Evolutionary conservation across 2,329 filamentous ascomycete species (phyloP).

Genomic region (Trichoderma atroviride): DNA sequence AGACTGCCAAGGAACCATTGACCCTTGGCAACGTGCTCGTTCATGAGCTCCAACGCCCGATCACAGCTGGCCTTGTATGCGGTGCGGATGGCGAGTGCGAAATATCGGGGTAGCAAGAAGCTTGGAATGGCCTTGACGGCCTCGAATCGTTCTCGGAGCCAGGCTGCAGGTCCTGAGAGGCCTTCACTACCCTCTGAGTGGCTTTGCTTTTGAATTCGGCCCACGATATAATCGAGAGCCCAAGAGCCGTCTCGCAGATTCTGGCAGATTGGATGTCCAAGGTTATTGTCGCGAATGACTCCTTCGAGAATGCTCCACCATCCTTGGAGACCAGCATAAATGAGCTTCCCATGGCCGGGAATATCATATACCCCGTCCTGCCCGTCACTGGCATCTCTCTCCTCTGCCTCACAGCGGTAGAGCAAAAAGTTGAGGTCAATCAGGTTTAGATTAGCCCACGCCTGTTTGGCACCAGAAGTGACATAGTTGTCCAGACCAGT

Average conservation of each 20-base stretch:
- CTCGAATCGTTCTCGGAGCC: conserved; percentile 84
- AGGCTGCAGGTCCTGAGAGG: conserved; percentile 68
- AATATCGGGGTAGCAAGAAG: conserved; percentile 91
- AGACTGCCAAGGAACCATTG: conserved; percentile 89
- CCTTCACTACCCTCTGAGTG: conserved; percentile 62
- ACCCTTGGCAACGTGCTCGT: conserved; percentile 72
- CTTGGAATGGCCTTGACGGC: conserved; percentile 82
- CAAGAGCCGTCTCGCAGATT: conserved; percentile 90
- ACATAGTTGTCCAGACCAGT: conserved; percentile 84
- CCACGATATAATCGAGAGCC: conserved; percentile 86
- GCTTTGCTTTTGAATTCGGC: conserved; percentile 73
- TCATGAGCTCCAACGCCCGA: conserved; percentile 77
- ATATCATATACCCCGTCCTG: conserved; percentile 87
- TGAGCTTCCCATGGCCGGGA: conserved; percentile 78
- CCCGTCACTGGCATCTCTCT: conserved; percentile 74
- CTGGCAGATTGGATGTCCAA: conserved; percentile 91
- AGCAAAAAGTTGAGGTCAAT: conserved; percentile 89
- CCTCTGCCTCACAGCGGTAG: conserved; percentile 90
- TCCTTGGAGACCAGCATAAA: conserved; percentile 96
- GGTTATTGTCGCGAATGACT: conserved; percentile 84
- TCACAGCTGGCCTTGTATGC: conserved; percentile 84
- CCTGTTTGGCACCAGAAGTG: conserved; percentile 75
- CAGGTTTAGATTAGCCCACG: conserved; percentile 74
- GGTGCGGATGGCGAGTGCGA: conserved; percentile 83
- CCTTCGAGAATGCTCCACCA: conserved; percentile 93